phyloP scores from a whole-genome alignment of 768 basidiomycete genomes.

The Collybia mongolica region DNA sequence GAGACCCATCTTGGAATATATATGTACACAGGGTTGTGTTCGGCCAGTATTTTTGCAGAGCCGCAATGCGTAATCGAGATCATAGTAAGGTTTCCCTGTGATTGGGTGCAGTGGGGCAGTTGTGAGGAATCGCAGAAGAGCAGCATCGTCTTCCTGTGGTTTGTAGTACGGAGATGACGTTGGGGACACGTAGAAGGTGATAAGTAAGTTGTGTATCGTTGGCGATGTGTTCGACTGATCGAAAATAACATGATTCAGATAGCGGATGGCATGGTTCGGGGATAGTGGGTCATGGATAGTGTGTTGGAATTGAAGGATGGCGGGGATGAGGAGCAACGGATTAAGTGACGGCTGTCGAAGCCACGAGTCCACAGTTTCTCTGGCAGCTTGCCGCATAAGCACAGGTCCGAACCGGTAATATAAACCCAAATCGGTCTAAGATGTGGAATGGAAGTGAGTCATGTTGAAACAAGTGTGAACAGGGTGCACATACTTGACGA shows the following conservation, averaged over 20 bases:
- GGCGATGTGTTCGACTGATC: constrained; percentile 77
- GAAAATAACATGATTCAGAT: constrained; percentile 83
- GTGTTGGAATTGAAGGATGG: constrained; percentile 80
- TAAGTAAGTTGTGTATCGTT: constrained; percentile 90
- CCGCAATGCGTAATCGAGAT: constrained; percentile 94
- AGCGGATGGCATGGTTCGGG: constrained; percentile 87
- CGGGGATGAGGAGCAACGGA: constrained; percentile 84
- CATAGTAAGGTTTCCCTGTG: constrained; percentile 88
- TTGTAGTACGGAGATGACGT: constrained; percentile 34
- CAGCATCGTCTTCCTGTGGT: constrained; percentile 62
- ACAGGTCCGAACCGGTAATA: constrained; percentile 94
- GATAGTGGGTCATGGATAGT: constrained; percentile 67
- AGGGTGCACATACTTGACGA: constrained; percentile 61
- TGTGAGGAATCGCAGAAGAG: constrained; percentile 79
- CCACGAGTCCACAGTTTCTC: constrained; percentile 92
- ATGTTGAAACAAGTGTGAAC: background rate
- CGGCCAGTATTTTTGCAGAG: constrained; percentile 82
- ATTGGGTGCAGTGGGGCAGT: constrained; percentile 79
- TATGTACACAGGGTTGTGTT: constrained; percentile 89
- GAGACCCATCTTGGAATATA: constrained; percentile 96
- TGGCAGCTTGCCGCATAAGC: constrained; percentile 82
- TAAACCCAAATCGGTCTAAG: constrained; percentile 81
- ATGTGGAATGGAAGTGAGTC: constrained; percentile 5
- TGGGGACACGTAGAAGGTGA: constrained; percentile 78
- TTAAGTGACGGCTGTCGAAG: constrained; percentile 78